A percentile compares a stretch with the other conserved stretches of the same genome.
These are phyloP conservation scores for Chloris gayana DNA, from an alignment of 176 grass and related monocot species.

Conservation along the genomic window DNA sequence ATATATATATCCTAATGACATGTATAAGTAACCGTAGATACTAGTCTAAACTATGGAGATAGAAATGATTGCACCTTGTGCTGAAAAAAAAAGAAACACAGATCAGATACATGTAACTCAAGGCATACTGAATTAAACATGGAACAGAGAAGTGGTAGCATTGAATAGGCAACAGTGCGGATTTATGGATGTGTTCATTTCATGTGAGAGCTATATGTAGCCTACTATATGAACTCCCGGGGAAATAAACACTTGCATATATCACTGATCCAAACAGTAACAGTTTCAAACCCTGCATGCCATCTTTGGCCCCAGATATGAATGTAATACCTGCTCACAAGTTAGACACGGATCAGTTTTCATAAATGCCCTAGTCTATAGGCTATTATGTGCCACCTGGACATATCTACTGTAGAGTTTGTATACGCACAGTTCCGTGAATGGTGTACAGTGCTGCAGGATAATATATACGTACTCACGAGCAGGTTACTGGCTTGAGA, in stretches of 20 bases:
- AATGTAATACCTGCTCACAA: not conserved
- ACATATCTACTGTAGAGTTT: slow-evolving; percentile 27
- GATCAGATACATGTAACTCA: not conserved
- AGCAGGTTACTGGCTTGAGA: not conserved
- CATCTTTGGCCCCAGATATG: slow-evolving; percentile 4
- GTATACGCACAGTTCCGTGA: not conserved
- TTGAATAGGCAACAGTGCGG: not conserved
- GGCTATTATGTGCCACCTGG: not conserved
- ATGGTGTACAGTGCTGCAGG: not conserved
- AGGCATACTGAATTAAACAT: not conserved
- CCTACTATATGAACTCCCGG: not conserved
- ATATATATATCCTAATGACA: not conserved
- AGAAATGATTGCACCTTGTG: not conserved
- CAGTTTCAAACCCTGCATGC: not conserved
- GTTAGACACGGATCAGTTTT: not conserved
- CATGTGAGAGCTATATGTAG: slow-evolving; percentile 27
- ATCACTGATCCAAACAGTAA: not conserved
- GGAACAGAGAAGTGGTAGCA: slow-evolving; percentile 5
- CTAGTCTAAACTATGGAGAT: not conserved
- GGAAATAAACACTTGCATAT: not conserved
- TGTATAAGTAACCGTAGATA: not conserved
- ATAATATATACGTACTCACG: not conserved
- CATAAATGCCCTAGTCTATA: slow-evolving; percentile 19
- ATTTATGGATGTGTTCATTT: slow-evolving; percentile 14
- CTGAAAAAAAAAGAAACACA: not conserved